Base-by-base conservation (phyloP, 169 alveolate genomes). In the Perkinsus chesapeaki region DNA sequence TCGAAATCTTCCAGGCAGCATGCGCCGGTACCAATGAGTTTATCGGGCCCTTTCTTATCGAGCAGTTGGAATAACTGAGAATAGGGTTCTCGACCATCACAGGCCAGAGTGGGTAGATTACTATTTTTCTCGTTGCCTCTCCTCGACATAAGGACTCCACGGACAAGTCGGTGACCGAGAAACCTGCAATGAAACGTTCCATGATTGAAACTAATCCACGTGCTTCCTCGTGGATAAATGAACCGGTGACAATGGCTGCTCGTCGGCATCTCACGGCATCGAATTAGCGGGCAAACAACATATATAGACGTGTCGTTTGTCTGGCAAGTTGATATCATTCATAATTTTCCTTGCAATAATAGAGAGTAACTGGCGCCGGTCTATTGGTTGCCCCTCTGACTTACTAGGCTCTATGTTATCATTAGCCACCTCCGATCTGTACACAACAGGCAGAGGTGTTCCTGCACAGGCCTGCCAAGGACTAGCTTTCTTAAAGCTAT, bases 141-240 rank as follows among this genome's bases (percentile, higher is more conserved):
- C 93, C 93, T 0, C 93, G 73, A 34, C 93, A 91, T 5, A 91
- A 39, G 39, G 34, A 38, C 73, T 91, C 73, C 27, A 91, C 43
- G 93, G 73, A 9, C 93, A 91, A 3, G 27, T 91, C 93, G 37
- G 48, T 37, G 5, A 36, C 31, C 37, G 92, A 47, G 43, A 39
- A 20, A 48, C 92, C 48, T 37, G 27, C 60, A 90, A 34, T 0
- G n/a, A 90, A 37, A 72, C 91, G 3, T n/a, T 72, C 91, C 3
- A 72, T 3, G 23, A 72, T 72, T 72, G 27, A n/a, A 72, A 31
- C 47, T 39, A 20, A 10, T 82, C 92, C 39, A 73, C 34, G 27
- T 34, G 37, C 23, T 73, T 73, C 34, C 34, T 73, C 39, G 37
- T n/a, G n/a, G n/a, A n/a, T n/a, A n/a, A n/a, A n/a, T n/a, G n/a